A percentile compares a stretch with the other conserved stretches of the same genome.
phyloP scores from a whole-genome alignment of 352 stramenopile species.

The Phytophthora pisi region DNA sequence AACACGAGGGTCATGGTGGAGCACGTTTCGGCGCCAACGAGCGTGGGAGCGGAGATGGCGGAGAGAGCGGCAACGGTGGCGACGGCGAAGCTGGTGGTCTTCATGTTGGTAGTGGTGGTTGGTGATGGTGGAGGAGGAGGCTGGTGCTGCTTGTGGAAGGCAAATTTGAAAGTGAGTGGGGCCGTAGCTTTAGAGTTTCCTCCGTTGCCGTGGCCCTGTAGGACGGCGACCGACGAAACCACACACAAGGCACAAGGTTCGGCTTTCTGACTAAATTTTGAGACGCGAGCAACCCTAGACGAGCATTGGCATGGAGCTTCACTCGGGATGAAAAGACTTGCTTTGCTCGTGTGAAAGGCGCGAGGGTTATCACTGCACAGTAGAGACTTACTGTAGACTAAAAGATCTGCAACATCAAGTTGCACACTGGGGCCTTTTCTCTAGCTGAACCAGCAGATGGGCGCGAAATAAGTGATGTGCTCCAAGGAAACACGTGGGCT shows the following conservation, averaged over 20 bases:
- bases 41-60: slow-evolving; percentile 17
- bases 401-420: not conserved
- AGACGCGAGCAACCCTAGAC: not conserved
- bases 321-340: not conserved
- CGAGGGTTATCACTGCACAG: not conserved
- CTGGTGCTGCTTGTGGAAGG: not conserved
- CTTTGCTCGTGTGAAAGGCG: not conserved
- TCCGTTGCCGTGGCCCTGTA: not conserved
- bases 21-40: slow-evolving; percentile 31
- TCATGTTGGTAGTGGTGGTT: slow-evolving; percentile 25
- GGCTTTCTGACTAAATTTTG: not conserved
- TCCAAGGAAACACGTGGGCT: not conserved
- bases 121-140: not conserved
- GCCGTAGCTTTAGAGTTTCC: not conserved
- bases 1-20: slow-evolving; percentile 34
- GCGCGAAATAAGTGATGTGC: slow-evolving; percentile 1
- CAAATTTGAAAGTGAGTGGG: not conserved
- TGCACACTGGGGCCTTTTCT: not conserved
- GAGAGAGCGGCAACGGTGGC: slow-evolving; percentile 20
- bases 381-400: not conserved
- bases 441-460: slow-evolving; percentile 1
- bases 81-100: slow-evolving; percentile 28
- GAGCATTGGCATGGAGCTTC: not conserved
- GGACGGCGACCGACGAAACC: too few relatives aligned
- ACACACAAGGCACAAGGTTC: too few relatives aligned